Base-by-base conservation (phyloP, 163 green algal genomes). In the Volvox carteri region DNA sequence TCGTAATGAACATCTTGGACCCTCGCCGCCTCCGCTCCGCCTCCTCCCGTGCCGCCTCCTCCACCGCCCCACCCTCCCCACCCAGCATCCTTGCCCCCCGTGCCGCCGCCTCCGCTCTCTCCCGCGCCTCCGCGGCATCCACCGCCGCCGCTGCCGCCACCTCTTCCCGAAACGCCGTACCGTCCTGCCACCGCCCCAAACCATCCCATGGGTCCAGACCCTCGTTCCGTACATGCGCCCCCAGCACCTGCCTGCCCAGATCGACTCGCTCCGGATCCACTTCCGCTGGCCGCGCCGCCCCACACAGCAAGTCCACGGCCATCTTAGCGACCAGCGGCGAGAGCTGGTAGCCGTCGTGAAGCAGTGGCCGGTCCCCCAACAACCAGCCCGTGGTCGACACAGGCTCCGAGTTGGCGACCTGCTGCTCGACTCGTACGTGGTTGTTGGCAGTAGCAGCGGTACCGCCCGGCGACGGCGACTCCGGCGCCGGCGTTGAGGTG, bases 301-400 rank as follows among this genome's bases (percentile, higher is more conserved):
- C 80, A 9, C 62, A 78, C n/a, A 87, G 12, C 42, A 87, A 18
- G 33, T 87, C 80, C 4, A 52, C 62, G 23, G 80, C 80, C 46
- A 87, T 87, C 65, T 87, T 87, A 23, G 73, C 87, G 2, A 91
- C 37, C 39, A 87, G 16, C 0, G 78, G 86, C 1, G 78, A 86
- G 35, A 91, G 86, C 56, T 85, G 70, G 25, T 78, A 91, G 14
- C 86, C 86, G n/a, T 91, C 86, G 0, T 41, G 7, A 3, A 78
- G 70, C 39, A 78, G 39, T 39, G 9, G 54, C 48, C 50, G 75
- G 9, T 25, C 75, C 25, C n/a, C 28, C 1, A 65, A 28, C 23
- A 62, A 42, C 73, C 41, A 42, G 46, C 21, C 44, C 28, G 42
- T n/a, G 30, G 62, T 21, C n/a, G 30, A 3, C 9, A 8, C 18